Evolutionary conservation across 2,329 filamentous ascomycete species (phyloP), one percentile per base, ranked within the genome.

Genomic region (Ceratocystis huliohia): DNA sequence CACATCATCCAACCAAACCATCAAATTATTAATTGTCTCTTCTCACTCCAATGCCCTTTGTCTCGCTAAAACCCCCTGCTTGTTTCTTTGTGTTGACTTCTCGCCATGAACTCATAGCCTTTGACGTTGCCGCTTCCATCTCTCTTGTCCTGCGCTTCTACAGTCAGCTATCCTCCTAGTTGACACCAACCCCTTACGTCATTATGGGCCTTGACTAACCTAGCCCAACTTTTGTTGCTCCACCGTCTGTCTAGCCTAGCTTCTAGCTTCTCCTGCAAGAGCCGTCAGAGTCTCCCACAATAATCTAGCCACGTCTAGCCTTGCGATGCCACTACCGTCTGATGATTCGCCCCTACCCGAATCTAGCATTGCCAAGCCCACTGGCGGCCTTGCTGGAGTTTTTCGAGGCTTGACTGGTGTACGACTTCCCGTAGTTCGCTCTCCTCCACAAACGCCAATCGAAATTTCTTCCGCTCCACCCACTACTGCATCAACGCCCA

Each of bases 321-420:
- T 74, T 48, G 44, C 41, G 37, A 87, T 87, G 84, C 81, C 82
- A 68, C 79, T 80, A 72, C 76, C 80, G 70, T 82, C 82, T 77
- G 83, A 86, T 78, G 80, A 79, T 72, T 73, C 76, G 70, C 77
- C 79, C 68, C 79, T 80, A 69, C 79, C 80, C 71, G 84, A 87
- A 73, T 76, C 81, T 67, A 82, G 78, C 75, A 79, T 76, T 37
- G 53, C 41, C 8, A 64, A 53, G 5, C 41, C 57, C 72, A 74
- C 78, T 50, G 78, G 83, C 69, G 83, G 82, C 70, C 78, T 87
- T 71, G 83, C 82, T 71, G 82, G 82, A 70, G 84, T 87, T 69
- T 84, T 87, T 73, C 85, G 84, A 71, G 84, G 81, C 70, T 76
- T 87, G 71, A 81, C 84, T 62, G 79, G 79, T 71, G 78, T 78